Evolutionary conservation across 1,284 basidiomycete genomes (phyloP).

Genomic region (Neolentinus lepideus): DNA sequence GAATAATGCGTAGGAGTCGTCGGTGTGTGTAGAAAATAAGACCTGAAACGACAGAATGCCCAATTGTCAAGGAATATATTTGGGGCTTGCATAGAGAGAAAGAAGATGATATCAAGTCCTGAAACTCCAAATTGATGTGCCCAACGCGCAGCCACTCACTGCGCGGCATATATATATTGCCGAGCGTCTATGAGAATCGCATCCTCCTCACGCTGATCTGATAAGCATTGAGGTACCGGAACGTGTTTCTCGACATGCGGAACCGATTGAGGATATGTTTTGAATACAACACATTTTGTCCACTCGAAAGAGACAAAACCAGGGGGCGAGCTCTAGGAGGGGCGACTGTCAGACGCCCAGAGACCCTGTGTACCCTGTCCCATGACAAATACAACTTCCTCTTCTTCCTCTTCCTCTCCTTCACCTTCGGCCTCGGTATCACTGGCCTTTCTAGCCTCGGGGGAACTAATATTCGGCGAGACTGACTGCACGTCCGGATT

Average conservation of each 20-base stretch:
- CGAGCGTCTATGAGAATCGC: no score
- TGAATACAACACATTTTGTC: no score
- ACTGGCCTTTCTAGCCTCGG: not conserved
- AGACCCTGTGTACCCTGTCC: not conserved
- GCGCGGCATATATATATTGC: no score
- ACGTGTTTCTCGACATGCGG: no score
- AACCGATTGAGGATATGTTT: no score
- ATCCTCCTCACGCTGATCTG: no score
- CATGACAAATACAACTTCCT: conserved; percentile 1
- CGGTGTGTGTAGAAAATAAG: not conserved
- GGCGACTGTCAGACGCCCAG: not conserved
- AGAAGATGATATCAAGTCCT: not conserved
- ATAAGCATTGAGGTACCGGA: no score
- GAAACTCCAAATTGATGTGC: not conserved
- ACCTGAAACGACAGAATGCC: not conserved
- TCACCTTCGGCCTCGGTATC: conserved; percentile 1
- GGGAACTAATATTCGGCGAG: not conserved
- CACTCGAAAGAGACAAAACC: no score
- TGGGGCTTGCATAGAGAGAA: not conserved
- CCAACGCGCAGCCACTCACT: not conserved
- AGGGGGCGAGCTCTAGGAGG: no score
- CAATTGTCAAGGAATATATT: not conserved
- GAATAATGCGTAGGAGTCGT: not conserved
- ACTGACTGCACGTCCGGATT: not conserved
- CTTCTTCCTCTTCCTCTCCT: conserved; percentile 1